phyloP scores from a whole-genome alignment of 148 eudicot species.

The Heliosperma pusillum region DNA sequence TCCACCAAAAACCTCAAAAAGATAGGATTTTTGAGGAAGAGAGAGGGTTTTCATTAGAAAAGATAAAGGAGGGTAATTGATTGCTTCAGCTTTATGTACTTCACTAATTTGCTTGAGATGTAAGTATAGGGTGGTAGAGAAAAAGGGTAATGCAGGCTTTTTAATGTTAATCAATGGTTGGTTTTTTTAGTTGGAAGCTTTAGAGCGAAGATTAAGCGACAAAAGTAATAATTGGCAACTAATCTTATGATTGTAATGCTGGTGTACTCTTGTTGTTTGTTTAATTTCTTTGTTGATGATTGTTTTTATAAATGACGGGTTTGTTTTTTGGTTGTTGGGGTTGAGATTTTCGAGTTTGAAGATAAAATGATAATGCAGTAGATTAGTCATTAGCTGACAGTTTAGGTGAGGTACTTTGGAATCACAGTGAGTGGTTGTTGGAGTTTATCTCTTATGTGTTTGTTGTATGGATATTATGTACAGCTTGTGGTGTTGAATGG shows the following conservation, averaged over 20 bases:
- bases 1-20: slow-evolving; percentile 3
- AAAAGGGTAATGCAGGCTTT: slow-evolving; percentile 21
- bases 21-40: background rate
- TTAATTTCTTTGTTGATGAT: slow-evolving; percentile 14
- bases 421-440: slow-evolving; percentile 18
- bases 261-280: slow-evolving; percentile 18
- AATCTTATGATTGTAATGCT: slow-evolving; percentile 38
- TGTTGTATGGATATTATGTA: slow-evolving; percentile 8
- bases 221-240: slow-evolving; percentile 50
- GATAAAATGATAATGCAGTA: too few species aligned
- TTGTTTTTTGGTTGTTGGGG: slow-evolving; percentile 34
- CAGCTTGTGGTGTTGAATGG: slow-evolving; percentile 42
- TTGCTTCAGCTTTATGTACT: slow-evolving; percentile 14
- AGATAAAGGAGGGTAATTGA: background rate
- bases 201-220: slow-evolving; percentile 41
- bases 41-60: background rate
- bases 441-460: slow-evolving; percentile 18
- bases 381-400: slow-evolving; percentile 14
- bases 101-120: slow-evolving; percentile 29
- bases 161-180: slow-evolving; percentile 14
- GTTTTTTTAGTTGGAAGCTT: slow-evolving; percentile 33
- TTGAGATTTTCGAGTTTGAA: slow-evolving; percentile 29
- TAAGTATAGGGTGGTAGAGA: slow-evolving; percentile 32
- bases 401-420: slow-evolving; percentile 20
- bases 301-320: background rate